phyloP scores from a whole-genome alignment of 1,284 basidiomycete species.

The Pseudozyma sp. region DNA sequence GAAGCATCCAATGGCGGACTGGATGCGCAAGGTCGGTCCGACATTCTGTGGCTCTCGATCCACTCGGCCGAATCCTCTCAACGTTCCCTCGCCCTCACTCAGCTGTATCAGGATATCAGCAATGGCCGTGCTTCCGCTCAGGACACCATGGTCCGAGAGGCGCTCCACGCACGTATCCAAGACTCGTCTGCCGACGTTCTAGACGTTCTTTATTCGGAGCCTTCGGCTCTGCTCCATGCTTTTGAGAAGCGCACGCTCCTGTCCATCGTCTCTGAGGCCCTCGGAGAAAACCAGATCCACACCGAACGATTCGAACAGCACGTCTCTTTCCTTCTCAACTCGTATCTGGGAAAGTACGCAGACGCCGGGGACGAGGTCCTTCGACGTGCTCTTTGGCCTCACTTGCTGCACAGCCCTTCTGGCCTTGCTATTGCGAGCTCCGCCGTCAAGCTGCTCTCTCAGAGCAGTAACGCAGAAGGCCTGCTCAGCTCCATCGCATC shows the following conservation, averaged over 20 bases:
- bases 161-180: conserved; percentile 51
- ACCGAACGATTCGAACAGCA: conserved; percentile 39
- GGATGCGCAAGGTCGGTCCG: conserved; percentile 23
- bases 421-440: conserved; percentile 11
- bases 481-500: conserved; percentile 14
- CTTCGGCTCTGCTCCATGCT: conserved; percentile 33
- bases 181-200: conserved; percentile 52
- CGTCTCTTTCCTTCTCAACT: conserved; percentile 30
- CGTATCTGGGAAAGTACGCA: conserved; percentile 20
- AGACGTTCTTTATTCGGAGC: conserved; percentile 45
- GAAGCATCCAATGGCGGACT: conserved; percentile 21
- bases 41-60: conserved; percentile 60
- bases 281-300: conserved; percentile 20
- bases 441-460: conserved; percentile 10
- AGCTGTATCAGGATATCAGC: conserved; percentile 47
- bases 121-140: conserved; percentile 26
- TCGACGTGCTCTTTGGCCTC: conserved; percentile 38
- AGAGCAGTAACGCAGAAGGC: conserved; percentile 11
- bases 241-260: conserved; percentile 35
- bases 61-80: conserved; percentile 55
- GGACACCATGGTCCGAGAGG: conserved; percentile 57
- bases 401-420: conserved; percentile 24
- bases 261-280: conserved; percentile 33
- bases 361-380: conserved; percentile 20
- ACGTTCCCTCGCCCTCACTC: conserved; percentile 48